phyloP scores from a whole-genome alignment of 345 rosid genomes.

The Eutrema heterophyllum region DNA sequence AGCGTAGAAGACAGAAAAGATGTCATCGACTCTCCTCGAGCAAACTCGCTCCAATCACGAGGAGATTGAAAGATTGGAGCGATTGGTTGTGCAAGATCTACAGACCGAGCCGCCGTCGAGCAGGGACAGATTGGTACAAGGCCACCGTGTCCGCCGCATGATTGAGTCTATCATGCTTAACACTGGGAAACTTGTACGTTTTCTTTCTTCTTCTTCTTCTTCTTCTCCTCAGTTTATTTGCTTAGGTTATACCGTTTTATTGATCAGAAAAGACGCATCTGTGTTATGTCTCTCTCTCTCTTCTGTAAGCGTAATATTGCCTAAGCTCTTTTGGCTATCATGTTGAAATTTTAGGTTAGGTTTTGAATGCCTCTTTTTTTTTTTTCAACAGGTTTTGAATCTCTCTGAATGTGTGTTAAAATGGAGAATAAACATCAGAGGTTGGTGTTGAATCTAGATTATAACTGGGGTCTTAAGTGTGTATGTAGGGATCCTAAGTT shows the following conservation, averaged over 20 bases:
- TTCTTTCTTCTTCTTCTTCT: background rate
- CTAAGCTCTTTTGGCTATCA: background rate
- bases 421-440: background rate
- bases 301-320: background rate
- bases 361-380: background rate
- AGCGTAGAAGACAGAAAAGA: conserved; percentile 15
- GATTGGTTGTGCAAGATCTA: conserved; percentile 82
- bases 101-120: conserved; percentile 62
- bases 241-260: background rate
- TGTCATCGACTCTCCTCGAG: conserved; percentile 95
- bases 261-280: background rate
- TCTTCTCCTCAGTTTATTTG: background rate
- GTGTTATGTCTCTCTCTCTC: background rate
- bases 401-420: background rate
- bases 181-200: conserved; percentile 63
- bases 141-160: conserved; percentile 88
- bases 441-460: background rate
- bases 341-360: background rate
- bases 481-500: background rate
- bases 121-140: conserved; percentile 77
- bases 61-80: conserved; percentile 83
- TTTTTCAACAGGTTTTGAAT: background rate
- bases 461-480: background rate
- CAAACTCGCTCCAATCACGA: conserved; percentile 82
- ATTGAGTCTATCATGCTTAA: conserved; percentile 57